Evolutionary conservation across 2,329 filamentous ascomycete genomes (phyloP), one percentile per base, ranked within the genome.

Genomic region (Microdochium paspali): DNA sequence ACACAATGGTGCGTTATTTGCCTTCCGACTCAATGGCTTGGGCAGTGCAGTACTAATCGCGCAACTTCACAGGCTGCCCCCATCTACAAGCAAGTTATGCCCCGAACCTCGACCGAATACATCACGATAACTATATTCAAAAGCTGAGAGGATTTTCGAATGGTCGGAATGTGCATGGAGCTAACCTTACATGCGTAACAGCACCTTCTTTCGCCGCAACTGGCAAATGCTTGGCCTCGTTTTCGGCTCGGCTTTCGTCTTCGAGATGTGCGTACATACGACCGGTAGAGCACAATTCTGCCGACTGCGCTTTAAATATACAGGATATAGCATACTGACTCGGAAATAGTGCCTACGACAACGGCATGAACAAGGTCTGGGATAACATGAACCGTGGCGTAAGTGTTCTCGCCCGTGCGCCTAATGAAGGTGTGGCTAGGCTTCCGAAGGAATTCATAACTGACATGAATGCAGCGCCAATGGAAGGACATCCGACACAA

Each of bases 401-500:
- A 88, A 64, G 87, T n/a, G n/a, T n/a, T n/a, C n/a, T n/a, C n/a
- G n/a, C n/a, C n/a, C n/a, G n/a, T n/a, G n/a, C n/a, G n/a, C n/a
- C n/a, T n/a, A n/a, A n/a, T n/a, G n/a, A n/a, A n/a, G n/a, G n/a
- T n/a, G n/a, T n/a, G n/a, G n/a, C n/a, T n/a, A n/a, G 31, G n/a
- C n/a, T 15, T 84, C 44, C 12, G 44, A n/a, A n/a, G n/a, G n/a
- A n/a, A n/a, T n/a, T n/a, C n/a, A n/a, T n/a, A 44, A 57, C 66
- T 71, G 54, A 69, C 58, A 44, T 44, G 20, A 43, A 25, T 44
- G 59, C 64, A 97, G 91, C 89, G 91, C 64, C 91, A 96, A 94
- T 97, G 93, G 93, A 96, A 96, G 80, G 93, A 98, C 69, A 96
- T 98, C 76, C 91, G 94, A 74, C 74, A 84, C 69, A 84, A 79